Evolutionary conservation across 164 flowering plant genomes (phyloP).

Genomic region (Kalanchoe fedtschenkoi): DNA sequence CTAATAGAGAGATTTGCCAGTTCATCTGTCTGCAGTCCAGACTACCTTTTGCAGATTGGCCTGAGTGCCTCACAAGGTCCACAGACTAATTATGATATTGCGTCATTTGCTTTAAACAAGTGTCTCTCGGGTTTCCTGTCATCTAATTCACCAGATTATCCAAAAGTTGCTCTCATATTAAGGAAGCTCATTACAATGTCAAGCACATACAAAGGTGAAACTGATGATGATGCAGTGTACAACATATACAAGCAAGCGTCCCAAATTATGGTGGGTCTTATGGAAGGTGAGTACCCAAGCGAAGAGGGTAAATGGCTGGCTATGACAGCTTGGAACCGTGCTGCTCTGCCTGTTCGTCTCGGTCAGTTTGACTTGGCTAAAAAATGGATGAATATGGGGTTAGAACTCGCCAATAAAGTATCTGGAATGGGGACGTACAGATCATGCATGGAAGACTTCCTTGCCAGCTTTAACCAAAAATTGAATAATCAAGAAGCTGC

Average conservation of each 20-base stretch:
- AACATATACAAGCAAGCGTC: constrained; percentile 64
- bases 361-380: constrained; percentile 45
- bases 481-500: neutral
- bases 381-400: constrained; percentile 75
- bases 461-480: constrained; percentile 37
- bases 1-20: constrained; percentile 40
- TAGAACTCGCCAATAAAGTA: constrained; percentile 56
- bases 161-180: constrained; percentile 31
- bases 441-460: constrained; percentile 64
- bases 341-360: constrained; percentile 52
- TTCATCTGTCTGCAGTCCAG: constrained; percentile 39
- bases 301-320: constrained; percentile 91
- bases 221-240: constrained; percentile 51
- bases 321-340: constrained; percentile 86
- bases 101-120: constrained; percentile 36
- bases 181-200: constrained; percentile 37
- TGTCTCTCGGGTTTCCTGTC: constrained; percentile 41
- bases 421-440: constrained; percentile 45
- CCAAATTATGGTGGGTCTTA: constrained; percentile 71
- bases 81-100: constrained; percentile 37
- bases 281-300: constrained; percentile 66
- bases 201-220: constrained; percentile 32
- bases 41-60: constrained; percentile 46
- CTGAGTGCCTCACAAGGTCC: constrained; percentile 41
- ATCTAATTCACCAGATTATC: constrained; percentile 45